Evolutionary conservation across 352 stramenopile species (phyloP).

Genomic region (Blastocystis sp.): DNA sequence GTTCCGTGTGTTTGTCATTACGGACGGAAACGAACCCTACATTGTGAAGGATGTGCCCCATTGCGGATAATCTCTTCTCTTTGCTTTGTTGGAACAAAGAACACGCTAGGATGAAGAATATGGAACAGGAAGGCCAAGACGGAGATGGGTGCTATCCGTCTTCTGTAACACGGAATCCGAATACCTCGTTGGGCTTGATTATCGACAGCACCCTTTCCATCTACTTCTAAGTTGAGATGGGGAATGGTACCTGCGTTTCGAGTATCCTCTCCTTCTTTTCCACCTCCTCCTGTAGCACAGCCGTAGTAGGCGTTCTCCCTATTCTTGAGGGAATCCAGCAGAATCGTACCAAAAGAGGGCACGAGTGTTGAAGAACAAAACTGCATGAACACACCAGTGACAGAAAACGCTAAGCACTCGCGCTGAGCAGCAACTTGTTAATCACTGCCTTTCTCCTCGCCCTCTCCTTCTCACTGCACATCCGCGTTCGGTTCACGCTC

Average conservation of each 20-base stretch:
- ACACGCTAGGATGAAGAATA: too few species aligned
- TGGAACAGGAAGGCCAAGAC: too few species aligned
- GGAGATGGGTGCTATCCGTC: too few species aligned
- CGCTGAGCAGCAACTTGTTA: not conserved
- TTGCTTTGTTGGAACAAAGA: not conserved
- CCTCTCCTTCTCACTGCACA: slow-evolving; percentile 20
- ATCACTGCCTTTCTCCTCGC: not conserved
- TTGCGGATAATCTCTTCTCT: slow-evolving; percentile 25
- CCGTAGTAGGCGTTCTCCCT: not conserved
- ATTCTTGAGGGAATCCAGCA: not conserved
- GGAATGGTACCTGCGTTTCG: not conserved
- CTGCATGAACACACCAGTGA: not conserved
- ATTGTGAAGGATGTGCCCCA: not conserved
- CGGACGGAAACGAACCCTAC: slow-evolving; percentile 26
- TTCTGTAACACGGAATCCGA: not conserved
- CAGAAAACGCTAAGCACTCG: not conserved
- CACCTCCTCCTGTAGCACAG: not conserved
- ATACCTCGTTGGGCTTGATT: not conserved
- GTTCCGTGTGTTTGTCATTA: slow-evolving; percentile 59
- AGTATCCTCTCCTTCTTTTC: slow-evolving; percentile 21
- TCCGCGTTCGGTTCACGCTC: not conserved
- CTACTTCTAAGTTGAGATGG: not conserved
- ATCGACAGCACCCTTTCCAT: not conserved
- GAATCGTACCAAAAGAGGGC: not conserved
- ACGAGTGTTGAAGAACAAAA: not conserved